Evolutionary conservation across 2,329 filamentous ascomycete species (phyloP), one percentile per base, ranked within the genome.

Genomic region (Aciculosporium take): DNA sequence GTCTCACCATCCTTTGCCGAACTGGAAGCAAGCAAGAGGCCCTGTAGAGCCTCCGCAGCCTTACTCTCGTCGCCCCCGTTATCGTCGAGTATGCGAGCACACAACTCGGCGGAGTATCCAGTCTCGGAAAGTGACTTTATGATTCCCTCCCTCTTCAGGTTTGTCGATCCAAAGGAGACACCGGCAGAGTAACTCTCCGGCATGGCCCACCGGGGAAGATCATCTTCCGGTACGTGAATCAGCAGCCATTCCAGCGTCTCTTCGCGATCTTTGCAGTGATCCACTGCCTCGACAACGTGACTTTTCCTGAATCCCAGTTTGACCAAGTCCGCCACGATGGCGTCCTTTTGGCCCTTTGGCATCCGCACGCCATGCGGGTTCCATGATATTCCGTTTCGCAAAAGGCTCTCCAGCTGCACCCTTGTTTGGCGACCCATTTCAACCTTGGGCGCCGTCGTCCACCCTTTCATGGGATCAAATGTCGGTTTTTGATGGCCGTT

Each of bases 171-270:
- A 48, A 98, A 79, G 34, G 81, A 86, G 21, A 96, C 80, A 18
- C 91, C 91, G 23, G 88, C 89, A 9, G 84, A 79, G 58, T 98
- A 98, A 46, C 80, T 84, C 61, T 93, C 88, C 0, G 91, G 91
- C 32, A 98, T 66, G 51, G 85, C 85, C 87, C 89, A 96, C 6
- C 74, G 69, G 1, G 91, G 91, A n/a, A 96, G 66, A 53, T 96
- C 91, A 56, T 98, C 91, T 56, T 98, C 91, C 1, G 91, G 91
- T 2, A 98, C 87, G 60, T 98, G 89, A 39, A 96, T 88, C 37
- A 98, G 72, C 13, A 98, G 71, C 91, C 91, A 98, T 58, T 96
- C 89, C 2, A 98, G 70, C 13, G 86, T 81, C 62, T 98, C 91
- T 57, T 95, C 88, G 24, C 82, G 74, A 56, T 94, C 87, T 59